Evolutionary conservation across 2,329 filamentous ascomycete genomes (phyloP).

Genomic region (Clonostachys solani): DNA sequence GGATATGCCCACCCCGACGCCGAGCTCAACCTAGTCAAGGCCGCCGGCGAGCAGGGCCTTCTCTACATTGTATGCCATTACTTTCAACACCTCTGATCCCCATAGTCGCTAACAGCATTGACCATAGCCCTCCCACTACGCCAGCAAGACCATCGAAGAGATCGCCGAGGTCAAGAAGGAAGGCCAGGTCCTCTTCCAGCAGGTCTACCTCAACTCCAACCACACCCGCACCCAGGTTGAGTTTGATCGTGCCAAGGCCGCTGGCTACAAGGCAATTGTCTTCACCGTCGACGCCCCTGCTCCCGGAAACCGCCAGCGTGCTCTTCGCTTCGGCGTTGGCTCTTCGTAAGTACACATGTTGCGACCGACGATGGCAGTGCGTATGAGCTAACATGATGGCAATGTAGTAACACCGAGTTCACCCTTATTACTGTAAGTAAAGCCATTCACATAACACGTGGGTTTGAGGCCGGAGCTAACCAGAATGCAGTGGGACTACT

Average conservation of each 20-base stretch:
- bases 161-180: conserved; percentile 27
- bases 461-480: not conserved
- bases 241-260: conserved; percentile 20
- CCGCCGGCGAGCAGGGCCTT: conserved; percentile 39
- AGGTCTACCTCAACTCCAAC: conserved; percentile 24
- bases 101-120: not conserved
- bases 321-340: conserved; percentile 28
- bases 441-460: not conserved
- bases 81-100: not conserved
- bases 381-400: conserved; percentile 31
- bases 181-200: conserved; percentile 31
- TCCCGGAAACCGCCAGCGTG: conserved; percentile 31
- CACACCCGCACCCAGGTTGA: conserved; percentile 22
- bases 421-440: not conserved
- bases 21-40: conserved; percentile 45
- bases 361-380: not conserved
- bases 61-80: conserved; percentile 37
- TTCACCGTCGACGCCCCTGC: conserved; percentile 34
- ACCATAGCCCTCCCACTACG: conserved; percentile 23
- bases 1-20: conserved; percentile 37
- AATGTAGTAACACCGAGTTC: conserved; percentile 11
- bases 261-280: conserved; percentile 28
- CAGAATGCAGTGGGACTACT: conserved; percentile 23
- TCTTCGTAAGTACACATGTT: conserved; percentile 15
- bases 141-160: conserved; percentile 25